Evolutionary conservation across 257 asterid species (phyloP).

Genomic region (Nemophila menziesii): DNA sequence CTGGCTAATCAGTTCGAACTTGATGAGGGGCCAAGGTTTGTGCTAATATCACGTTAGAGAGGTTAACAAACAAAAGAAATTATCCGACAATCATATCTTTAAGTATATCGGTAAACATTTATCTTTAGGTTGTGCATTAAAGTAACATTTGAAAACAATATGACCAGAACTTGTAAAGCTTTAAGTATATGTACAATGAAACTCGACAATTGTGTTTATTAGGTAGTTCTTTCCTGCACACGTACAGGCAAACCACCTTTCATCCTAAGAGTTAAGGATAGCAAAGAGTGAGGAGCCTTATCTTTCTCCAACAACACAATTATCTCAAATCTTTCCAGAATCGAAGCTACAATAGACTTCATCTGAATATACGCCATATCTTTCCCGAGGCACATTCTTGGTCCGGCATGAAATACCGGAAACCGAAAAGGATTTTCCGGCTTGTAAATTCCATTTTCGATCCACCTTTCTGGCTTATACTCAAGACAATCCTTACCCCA

Average conservation of each 20-base stretch:
- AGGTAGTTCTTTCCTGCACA: slow-evolving; percentile 29
- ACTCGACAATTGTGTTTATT: no score
- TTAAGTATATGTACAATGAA: no score
- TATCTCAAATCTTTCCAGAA: slow-evolving; percentile 52
- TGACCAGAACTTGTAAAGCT: no score
- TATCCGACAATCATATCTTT: no score
- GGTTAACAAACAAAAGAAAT: no score
- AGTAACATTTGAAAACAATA: no score
- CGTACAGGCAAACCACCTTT: slow-evolving; percentile 63
- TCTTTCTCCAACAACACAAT: slow-evolving; percentile 43
- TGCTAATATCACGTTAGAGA: no score
- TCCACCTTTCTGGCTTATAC: slow-evolving; percentile 85
- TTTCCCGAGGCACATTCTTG: slow-evolving; percentile 78
- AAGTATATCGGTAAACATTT: no score
- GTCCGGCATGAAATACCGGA: slow-evolving; percentile 83
- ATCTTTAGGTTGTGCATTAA: no score
- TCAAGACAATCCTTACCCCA: slow-evolving; percentile 80
- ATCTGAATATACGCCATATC: slow-evolving; percentile 93
- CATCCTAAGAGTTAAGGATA: slow-evolving; percentile 72
- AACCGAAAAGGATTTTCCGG: slow-evolving; percentile 53
- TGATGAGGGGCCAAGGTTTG: no score
- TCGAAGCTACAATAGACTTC: slow-evolving; percentile 72
- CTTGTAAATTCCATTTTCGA: slow-evolving; percentile 54
- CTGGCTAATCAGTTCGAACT: no score
- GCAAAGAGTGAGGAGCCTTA: slow-evolving; percentile 39